These are phyloP conservation scores for Austroboletus novae-zelandiae DNA, from an alignment of 1,284 basidiomycete species.

Conservation along the genomic window DNA sequence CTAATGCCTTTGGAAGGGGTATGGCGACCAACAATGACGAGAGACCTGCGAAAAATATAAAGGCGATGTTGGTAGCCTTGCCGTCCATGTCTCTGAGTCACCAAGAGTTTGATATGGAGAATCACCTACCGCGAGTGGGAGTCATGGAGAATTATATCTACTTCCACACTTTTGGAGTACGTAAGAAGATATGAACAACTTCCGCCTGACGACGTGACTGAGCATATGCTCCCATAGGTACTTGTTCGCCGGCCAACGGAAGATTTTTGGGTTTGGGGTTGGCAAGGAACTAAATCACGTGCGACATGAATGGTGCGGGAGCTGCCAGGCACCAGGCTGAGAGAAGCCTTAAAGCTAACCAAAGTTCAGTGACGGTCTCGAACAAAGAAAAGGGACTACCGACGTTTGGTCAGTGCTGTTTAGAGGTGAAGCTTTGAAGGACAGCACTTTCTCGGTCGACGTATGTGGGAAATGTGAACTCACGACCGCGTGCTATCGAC, in stretches of 20 bases:
- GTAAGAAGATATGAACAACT: not conserved
- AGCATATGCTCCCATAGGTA: constrained; percentile 1
- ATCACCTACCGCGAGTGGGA: not conserved
- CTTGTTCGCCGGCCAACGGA: not conserved
- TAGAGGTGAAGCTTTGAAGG: too few species aligned
- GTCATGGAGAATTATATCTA: not conserved
- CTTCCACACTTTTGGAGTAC: not conserved
- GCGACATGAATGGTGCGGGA: not conserved
- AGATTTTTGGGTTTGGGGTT: not conserved
- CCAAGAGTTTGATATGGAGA: not conserved
- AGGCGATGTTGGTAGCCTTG: constrained; percentile 6
- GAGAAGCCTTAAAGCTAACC: too few species aligned
- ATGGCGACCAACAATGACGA: constrained; percentile 14
- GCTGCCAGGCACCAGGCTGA: too few species aligned
- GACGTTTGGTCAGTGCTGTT: not conserved
- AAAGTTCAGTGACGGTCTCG: too few species aligned
- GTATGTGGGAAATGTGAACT: too few species aligned
- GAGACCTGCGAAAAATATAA: constrained; percentile 13
- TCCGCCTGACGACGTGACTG: not conserved
- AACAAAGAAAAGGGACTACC: too few species aligned
- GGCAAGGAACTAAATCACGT: not conserved
- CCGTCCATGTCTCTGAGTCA: constrained; percentile 7
- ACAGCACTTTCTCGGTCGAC: too few species aligned
- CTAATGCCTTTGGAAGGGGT: constrained; percentile 22
- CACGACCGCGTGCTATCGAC: too few species aligned